Percentiles rank a stretch among this genome's conserved stretches.
Conservation (phyloP, 2,329 filamentous ascomycete species). For the Trichoderma gracile region DNA sequence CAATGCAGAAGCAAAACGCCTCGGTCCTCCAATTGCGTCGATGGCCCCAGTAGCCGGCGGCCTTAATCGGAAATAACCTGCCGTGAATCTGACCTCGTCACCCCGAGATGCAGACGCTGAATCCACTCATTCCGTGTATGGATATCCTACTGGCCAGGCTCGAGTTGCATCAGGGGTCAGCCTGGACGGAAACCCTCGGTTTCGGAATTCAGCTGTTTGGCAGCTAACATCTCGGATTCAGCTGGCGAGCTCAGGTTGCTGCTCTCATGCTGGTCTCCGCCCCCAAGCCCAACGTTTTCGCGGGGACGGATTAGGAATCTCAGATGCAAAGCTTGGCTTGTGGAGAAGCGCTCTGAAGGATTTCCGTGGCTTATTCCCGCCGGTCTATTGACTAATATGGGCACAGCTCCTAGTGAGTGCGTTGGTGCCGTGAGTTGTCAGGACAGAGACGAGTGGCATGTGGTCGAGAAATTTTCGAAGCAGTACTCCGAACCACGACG, state of each 20-base stretch:
- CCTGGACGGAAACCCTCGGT: slow-evolving; percentile 1
- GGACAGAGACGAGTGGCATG: too few species aligned
- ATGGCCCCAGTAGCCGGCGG: slow-evolving; percentile 7
- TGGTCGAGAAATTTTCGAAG: too few species aligned
- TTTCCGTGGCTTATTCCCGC: slow-evolving; percentile 22
- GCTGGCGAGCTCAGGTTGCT: background rate
- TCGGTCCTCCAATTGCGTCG: slow-evolving; percentile 11
- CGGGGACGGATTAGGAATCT: slow-evolving; percentile 12
- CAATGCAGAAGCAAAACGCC: slow-evolving; percentile 4
- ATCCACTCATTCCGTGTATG: background rate
- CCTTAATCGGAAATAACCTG: slow-evolving; percentile 20
- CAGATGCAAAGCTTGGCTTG: slow-evolving; percentile 14
- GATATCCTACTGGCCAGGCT: background rate
- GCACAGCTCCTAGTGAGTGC: background rate
- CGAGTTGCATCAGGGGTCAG: background rate
- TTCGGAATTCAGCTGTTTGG: background rate
- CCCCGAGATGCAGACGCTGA: background rate
- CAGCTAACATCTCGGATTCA: background rate
- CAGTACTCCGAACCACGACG: too few species aligned
- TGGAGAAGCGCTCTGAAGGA: background rate
- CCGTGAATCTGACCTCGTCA: slow-evolving; percentile 15
- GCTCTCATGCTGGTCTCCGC: background rate
- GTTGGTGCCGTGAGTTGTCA: background rate
- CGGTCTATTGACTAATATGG: slow-evolving; percentile 8
- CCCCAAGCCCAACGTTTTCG: background rate